A percentile compares a stretch with the other conserved stretches of the same genome.
Conservation (phyloP, 257 asterid genomes). For the Cordia subcordata region DNA sequence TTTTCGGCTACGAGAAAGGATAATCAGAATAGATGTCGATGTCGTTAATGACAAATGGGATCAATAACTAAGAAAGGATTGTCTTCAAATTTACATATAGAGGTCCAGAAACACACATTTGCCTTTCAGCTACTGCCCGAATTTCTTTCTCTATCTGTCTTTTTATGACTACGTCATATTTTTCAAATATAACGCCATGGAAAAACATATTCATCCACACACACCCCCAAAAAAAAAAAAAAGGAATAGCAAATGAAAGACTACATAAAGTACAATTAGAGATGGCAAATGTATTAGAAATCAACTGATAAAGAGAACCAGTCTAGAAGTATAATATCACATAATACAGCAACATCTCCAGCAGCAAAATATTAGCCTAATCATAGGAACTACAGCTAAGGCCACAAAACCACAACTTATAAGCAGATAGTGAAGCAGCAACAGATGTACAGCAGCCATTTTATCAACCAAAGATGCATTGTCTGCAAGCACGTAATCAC, state of each 20-base stretch:
- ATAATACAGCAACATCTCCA: constrained; percentile 51
- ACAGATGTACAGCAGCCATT: constrained; percentile 92
- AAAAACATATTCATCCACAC: background rate
- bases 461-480: constrained; percentile 83
- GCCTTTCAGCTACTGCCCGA: no score
- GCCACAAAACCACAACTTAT: constrained; percentile 67
- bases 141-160: no score
- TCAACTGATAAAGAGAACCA: background rate
- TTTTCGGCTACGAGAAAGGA: no score
- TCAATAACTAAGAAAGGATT: no score
- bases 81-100: no score
- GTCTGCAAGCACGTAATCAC: constrained; percentile 92
- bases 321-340: constrained; percentile 38
- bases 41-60: no score
- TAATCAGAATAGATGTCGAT: no score
- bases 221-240: no score
- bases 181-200: background rate
- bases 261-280: background rate
- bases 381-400: constrained; percentile 21
- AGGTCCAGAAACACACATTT: no score
- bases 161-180: no score
- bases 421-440: constrained; percentile 92
- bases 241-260: background rate
- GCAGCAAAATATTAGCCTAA: constrained; percentile 47
- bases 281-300: no score